Conservation (phyloP, 2,329 filamentous ascomycete genomes). For the Pseudogymnoascus pannorum region DNA sequence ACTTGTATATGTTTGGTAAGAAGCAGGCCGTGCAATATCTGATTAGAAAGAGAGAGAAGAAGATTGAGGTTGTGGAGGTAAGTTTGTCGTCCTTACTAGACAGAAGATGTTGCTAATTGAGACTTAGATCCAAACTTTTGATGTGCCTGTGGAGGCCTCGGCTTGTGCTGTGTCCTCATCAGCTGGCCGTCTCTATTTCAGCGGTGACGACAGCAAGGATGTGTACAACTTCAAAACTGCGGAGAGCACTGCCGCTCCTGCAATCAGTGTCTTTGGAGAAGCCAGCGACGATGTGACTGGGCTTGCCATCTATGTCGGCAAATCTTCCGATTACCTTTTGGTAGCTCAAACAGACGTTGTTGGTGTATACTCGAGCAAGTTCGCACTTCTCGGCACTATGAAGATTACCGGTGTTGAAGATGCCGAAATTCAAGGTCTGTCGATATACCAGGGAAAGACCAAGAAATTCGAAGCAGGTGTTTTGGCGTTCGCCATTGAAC, state of each 20-base stretch:
- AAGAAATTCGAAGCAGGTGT: constrained; percentile 24
- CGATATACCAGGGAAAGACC: not conserved
- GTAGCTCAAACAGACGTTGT: constrained; percentile 34
- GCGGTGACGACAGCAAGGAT: constrained; percentile 31
- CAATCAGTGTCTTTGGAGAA: constrained; percentile 32
- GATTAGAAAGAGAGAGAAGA: constrained; percentile 25
- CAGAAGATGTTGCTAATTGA: constrained; percentile 26
- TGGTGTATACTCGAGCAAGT: constrained; percentile 33
- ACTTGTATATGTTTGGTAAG: constrained; percentile 41
- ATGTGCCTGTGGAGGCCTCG: constrained; percentile 35
- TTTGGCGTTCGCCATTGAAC: constrained; percentile 36
- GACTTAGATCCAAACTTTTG: constrained; percentile 39
- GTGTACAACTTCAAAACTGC: constrained; percentile 34
- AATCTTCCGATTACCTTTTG: constrained; percentile 34
- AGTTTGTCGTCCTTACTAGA: too few species aligned
- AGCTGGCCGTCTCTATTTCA: constrained; percentile 34
- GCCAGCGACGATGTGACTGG: constrained; percentile 35
- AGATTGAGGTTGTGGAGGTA: not conserved
- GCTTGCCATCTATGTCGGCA: constrained; percentile 35
- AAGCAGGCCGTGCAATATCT: constrained; percentile 33
- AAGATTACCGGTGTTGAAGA: constrained; percentile 22
- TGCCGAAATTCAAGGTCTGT: not conserved
- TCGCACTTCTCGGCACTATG: constrained; percentile 32
- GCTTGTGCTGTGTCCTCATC: constrained; percentile 36
- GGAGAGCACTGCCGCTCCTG: constrained; percentile 33